Percentiles rank a stretch among this genome's conserved stretches.
Evolutionary conservation across 495 filamentous ascomycete genomes (phyloP).

Genomic region (Penicillium egyptiacum): DNA sequence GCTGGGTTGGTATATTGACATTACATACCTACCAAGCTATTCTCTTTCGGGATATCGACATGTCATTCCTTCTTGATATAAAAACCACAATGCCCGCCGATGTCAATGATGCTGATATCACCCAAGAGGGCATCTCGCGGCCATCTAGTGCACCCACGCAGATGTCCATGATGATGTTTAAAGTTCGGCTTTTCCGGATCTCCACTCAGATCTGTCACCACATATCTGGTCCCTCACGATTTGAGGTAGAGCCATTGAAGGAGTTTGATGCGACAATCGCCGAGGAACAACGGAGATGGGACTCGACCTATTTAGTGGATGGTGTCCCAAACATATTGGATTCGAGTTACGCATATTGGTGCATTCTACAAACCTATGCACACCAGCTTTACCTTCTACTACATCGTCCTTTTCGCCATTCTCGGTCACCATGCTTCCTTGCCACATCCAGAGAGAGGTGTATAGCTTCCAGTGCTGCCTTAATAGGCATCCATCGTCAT

Average conservation of each 20-base stretch:
- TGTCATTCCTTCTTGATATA: slow-evolving; percentile 19
- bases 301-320: slow-evolving; percentile 16
- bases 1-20: slow-evolving; percentile 24
- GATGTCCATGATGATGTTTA: slow-evolving; percentile 25
- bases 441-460: slow-evolving; percentile 17
- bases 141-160: slow-evolving; percentile 21
- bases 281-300: slow-evolving; percentile 22
- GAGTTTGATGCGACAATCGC: slow-evolving; percentile 15
- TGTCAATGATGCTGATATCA: slow-evolving; percentile 25
- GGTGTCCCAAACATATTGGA: slow-evolving; percentile 21
- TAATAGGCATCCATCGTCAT: slow-evolving; percentile 18
- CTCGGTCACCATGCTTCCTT: slow-evolving; percentile 8
- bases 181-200: slow-evolving; percentile 21
- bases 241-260: not conserved
- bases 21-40: slow-evolving; percentile 27
- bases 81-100: slow-evolving; percentile 15
- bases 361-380: slow-evolving; percentile 23
- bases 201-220: slow-evolving; percentile 20
- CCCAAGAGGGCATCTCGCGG: slow-evolving; percentile 4
- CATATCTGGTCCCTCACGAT: slow-evolving; percentile 10
- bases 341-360: slow-evolving; percentile 24
- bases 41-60: slow-evolving; percentile 22
- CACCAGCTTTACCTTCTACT: slow-evolving; percentile 29
- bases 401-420: slow-evolving; percentile 20
- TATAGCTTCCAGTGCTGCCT: slow-evolving; percentile 9